Conservation (phyloP, 495 filamentous ascomycete genomes). For the Neurospora pannonica region DNA sequence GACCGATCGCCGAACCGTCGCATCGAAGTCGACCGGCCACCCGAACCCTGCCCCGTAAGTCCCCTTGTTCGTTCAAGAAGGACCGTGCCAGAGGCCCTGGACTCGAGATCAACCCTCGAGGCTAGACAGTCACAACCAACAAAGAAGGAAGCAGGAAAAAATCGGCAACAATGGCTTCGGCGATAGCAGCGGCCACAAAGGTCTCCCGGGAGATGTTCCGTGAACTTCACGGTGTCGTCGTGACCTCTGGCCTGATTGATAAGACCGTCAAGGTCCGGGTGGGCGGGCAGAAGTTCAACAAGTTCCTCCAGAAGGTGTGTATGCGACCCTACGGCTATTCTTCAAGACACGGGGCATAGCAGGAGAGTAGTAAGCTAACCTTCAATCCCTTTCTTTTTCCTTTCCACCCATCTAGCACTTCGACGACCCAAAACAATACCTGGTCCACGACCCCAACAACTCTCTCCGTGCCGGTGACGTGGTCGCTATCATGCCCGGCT, state of each 20-base stretch:
- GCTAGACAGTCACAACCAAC: background rate
- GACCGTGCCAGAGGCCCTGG: background rate
- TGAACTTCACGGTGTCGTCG: constrained; percentile 48
- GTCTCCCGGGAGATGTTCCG: constrained; percentile 18
- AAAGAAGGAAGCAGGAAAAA: background rate
- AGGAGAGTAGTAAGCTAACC: background rate
- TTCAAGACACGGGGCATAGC: background rate
- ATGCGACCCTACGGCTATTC: background rate
- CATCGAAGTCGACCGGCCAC: background rate
- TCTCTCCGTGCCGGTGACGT: constrained; percentile 70
- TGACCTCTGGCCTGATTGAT: constrained; percentile 59
- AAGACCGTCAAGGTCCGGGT: constrained; percentile 63
- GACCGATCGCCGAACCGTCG: background rate
- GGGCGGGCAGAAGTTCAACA: constrained; percentile 52
- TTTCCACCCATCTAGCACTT: constrained; percentile 32
- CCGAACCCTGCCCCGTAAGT: background rate
- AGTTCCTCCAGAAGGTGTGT: constrained; percentile 45
- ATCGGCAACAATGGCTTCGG: constrained; percentile 19
- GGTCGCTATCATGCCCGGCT: constrained; percentile 64
- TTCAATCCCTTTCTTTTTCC: background rate
- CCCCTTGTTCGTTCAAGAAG: background rate
- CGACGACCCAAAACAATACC: constrained; percentile 35
- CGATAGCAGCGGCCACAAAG: constrained; percentile 17
- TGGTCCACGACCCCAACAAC: constrained; percentile 69
- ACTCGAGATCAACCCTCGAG: background rate